A percentile compares a stretch with the other conserved stretches of the same genome.
Evolutionary conservation across 2,329 filamentous ascomycete genomes (phyloP).

Genomic region (Beauveria pseudobassiana): DNA sequence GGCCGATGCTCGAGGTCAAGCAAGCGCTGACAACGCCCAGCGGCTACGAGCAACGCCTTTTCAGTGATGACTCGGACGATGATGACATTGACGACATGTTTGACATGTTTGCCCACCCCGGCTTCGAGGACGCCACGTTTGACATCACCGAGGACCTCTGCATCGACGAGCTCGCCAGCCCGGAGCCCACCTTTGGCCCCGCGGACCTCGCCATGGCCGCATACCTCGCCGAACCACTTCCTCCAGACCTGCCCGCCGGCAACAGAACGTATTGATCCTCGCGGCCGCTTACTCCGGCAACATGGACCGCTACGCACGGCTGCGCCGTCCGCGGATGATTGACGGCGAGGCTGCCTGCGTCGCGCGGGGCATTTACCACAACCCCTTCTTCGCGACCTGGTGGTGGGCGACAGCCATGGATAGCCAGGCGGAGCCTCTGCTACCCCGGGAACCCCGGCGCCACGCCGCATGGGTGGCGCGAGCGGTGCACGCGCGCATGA

Average conservation of each 20-base stretch:
- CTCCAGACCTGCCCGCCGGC: conserved; percentile 25
- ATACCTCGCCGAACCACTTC: conserved; percentile 22
- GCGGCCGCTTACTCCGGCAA: conserved; percentile 31
- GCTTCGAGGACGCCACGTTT: conserved; percentile 14
- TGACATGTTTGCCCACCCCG: background rate
- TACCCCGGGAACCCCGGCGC: background rate
- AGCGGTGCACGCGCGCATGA: conserved; percentile 20
- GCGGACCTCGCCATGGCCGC: conserved; percentile 8
- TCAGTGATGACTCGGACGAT: background rate
- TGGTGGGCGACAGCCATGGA: conserved; percentile 10
- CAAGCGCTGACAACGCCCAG: background rate
- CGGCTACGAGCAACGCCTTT: background rate
- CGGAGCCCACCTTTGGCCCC: too few relatives aligned
- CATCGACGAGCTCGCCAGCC: background rate
- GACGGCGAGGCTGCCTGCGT: conserved; percentile 20
- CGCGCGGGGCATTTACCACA: conserved; percentile 29
- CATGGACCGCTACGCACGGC: conserved; percentile 30
- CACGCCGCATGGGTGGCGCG: background rate
- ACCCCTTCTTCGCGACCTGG: conserved; percentile 29
- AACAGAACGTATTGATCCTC: conserved; percentile 29
- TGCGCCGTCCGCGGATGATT: conserved; percentile 23
- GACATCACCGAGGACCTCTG: conserved; percentile 3
- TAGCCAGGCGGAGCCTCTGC: too few relatives aligned
- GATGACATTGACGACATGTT: background rate
- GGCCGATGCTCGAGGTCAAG: background rate